Base-by-base conservation (phyloP, 805 yeast genomes). In the Helenozyma baotianmanensis region DNA sequence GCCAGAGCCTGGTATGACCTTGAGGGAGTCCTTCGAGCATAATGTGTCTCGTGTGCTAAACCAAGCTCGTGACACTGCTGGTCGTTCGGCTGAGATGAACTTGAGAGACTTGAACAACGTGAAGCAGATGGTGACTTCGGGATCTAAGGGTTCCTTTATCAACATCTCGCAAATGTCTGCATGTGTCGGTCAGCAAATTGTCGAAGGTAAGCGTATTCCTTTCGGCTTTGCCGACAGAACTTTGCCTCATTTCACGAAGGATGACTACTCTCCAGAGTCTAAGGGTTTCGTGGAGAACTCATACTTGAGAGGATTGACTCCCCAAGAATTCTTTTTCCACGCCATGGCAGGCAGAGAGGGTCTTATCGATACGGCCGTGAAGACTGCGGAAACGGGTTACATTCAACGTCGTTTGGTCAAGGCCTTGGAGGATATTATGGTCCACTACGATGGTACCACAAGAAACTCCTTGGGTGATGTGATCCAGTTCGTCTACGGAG, bases 321-420 rank as follows among this genome's bases (percentile, higher is more conserved):
- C 99, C 2, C 96, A 97, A 9, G 99, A 92, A 58, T 92, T 90
- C 58, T 68, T 90, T 45, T 92, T 94, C 75, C 99, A 92, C 60
- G 97, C 99, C 42, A 92, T 92, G 68, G 89, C 97, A 2, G 99
- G 99, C 56, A 85, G 99, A 72, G 99, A 92, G 72, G 99, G 99
- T 64, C 72, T 92, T 58, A 97, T 92, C 38, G 99, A 92, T 72
- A 92, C 99, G 14, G 99, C 99, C 14, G 99, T 92, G 36, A 92
- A 92, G 62, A 92, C 99, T 21, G 99, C 99, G 3, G 99, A 92
- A 66, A 89, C 97, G 17, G 97, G 97, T 68, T 90, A 90, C 61
- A 89, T 90, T 56, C 97, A 90, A 68, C 90, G 97, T 73, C 90
- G 97, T 75, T 70, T 90, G 60, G 95, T 90, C 28, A 90, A 90